Evolutionary conservation across 2,329 filamentous ascomycete genomes (phyloP).

Genomic region (Aspergillus glaucus): DNA sequence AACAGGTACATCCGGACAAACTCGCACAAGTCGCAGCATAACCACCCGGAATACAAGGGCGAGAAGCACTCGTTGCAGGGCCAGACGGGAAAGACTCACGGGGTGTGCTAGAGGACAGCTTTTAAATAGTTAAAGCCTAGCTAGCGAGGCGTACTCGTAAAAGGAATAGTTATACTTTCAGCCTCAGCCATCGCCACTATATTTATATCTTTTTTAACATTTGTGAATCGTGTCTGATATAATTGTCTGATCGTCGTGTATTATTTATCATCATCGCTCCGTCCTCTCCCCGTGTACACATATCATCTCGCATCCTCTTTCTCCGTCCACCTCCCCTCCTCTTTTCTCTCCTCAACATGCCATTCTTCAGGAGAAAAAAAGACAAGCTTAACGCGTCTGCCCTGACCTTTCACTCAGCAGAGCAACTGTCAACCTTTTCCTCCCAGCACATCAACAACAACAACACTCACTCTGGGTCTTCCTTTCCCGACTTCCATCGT

Average conservation of each 20-base stretch:
- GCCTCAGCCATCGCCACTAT: too few relatives aligned
- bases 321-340: not conserved
- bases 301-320: not conserved
- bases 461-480: not conserved
- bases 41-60: slow-evolving; percentile 51
- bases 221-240: too few relatives aligned
- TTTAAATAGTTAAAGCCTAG: too few relatives aligned
- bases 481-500: not conserved
- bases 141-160: too few relatives aligned
- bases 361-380: not conserved
- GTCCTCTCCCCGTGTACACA: not conserved
- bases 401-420: not conserved
- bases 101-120: slow-evolving; percentile 57
- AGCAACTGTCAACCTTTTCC: not conserved
- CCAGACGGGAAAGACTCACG: slow-evolving; percentile 85
- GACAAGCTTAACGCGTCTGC: not conserved
- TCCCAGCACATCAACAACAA: not conserved
- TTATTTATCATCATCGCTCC: too few relatives aligned
- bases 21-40: slow-evolving; percentile 49
- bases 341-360: not conserved
- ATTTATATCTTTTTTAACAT: too few relatives aligned
- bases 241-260: too few relatives aligned
- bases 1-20: slow-evolving; percentile 47
- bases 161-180: too few relatives aligned
- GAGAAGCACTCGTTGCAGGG: slow-evolving; percentile 85